These are phyloP conservation scores for Hypoxylon sp. DNA, from an alignment of 2,329 filamentous ascomycete species.

Conservation along the genomic window DNA sequence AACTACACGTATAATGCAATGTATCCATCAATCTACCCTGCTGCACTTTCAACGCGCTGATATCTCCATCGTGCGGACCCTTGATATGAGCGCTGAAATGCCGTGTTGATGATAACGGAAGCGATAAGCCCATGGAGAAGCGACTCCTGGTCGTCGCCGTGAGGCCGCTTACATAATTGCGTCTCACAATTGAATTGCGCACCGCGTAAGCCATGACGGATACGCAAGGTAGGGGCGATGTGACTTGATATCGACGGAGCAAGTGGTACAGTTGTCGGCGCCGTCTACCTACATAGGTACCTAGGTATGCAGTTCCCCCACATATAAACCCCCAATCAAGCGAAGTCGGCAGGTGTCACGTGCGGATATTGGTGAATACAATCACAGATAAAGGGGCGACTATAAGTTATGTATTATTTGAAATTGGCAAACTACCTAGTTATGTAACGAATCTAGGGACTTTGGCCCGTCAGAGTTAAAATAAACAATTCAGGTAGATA, in stretches of 20 bases:
- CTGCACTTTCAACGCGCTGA: conserved; percentile 64
- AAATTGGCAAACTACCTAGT: not conserved
- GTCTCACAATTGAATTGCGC: conserved; percentile 1
- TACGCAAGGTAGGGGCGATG: not conserved
- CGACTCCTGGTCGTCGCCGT: conserved; percentile 3
- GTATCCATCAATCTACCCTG: conserved; percentile 71
- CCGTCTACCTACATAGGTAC: not conserved
- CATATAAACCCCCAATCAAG: not conserved
- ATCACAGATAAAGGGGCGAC: not conserved
- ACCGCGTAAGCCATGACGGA: conserved; percentile 23
- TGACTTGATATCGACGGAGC: not conserved
- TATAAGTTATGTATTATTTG: not conserved
- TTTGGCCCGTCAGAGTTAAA: not conserved
- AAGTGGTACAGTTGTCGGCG: not conserved
- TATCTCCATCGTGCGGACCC: conserved; percentile 10
- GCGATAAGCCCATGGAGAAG: not conserved
- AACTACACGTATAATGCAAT: conserved; percentile 75
- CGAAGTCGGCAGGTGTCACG: conserved; percentile 20
- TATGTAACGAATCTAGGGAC: not conserved
- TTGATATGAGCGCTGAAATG: conserved; percentile 26
- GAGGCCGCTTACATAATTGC: conserved; percentile 1
- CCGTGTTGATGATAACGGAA: conserved; percentile 5
- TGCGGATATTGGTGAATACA: not conserved
- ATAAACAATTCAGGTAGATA: not conserved
- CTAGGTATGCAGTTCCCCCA: not conserved